Evolutionary conservation across 306 rosid genomes (phyloP), one percentile per base, ranked within the genome.

Genomic region (Carpinus fangiana): DNA sequence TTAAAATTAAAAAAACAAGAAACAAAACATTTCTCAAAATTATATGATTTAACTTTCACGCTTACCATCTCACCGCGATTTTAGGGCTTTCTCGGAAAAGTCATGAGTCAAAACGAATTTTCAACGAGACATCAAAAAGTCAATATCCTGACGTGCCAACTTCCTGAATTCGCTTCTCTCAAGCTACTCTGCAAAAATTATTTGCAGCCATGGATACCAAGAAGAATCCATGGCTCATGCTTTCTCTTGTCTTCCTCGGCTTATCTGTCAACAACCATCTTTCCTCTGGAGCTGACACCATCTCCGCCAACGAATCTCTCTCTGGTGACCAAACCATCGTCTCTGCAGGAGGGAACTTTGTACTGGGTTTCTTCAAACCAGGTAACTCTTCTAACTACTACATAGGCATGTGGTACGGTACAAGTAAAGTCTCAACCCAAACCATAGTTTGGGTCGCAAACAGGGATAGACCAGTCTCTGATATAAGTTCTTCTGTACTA

Each of bases 401-500:
- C 73, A 76, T 88, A 80, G 87, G 93, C 78, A 88, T 86, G 7
- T 88, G 91, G 93, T 91, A 91, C 90, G 78, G 79, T n/a, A 47
- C 8, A 17, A 84, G 9, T 31, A 31, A 1, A 31, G 34, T 31
- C 34, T 5, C 76, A 28, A 2, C 0, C 4, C 41, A 4, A 65
- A 85, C 86, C 41, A 7, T 60, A 38, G 97, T 91, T 64, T 91
- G 92, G 96, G 90, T 89, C 2, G 96, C 92, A 10, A 91, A 91
- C 45, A 82, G 93, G 77, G 86, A 89, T 28, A 13, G 72, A 4
- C 90, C 93, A 0, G 73, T 91, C 7, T 80, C 86, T 9, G 87
- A 89, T 50, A 88, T 31, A 78, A 74, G 75, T 31, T 45, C 10
- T 67, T 81, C 88, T 5, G 59, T 28, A 4, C 79, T 89, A 46